Evolutionary conservation across 2,329 filamentous ascomycete species (phyloP).

Genomic region (Venturia pyrina): DNA sequence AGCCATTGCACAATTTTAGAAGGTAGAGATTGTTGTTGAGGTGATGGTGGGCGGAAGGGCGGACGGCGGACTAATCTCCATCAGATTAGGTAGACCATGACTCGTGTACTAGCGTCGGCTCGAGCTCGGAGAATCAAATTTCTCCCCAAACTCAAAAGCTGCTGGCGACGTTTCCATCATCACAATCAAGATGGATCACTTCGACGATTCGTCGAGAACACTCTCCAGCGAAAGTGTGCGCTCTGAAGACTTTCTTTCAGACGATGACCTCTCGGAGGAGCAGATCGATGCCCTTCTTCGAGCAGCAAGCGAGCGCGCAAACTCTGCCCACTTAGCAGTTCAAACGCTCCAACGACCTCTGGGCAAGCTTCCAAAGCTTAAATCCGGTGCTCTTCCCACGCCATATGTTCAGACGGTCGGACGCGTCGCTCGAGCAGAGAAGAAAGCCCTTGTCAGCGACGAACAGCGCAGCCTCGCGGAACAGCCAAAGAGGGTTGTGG

Average conservation of each 20-base stretch:
- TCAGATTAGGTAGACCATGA: not conserved
- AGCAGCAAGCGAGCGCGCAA: conserved; percentile 6
- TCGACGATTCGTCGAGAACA: conserved; percentile 9
- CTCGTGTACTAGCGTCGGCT: not conserved
- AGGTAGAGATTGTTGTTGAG: not conserved
- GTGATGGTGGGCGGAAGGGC: not conserved
- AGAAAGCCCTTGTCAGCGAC: conserved; percentile 3
- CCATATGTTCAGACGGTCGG: conserved; percentile 6
- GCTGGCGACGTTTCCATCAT: not conserved
- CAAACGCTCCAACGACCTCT: not conserved
- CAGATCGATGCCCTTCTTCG: conserved; percentile 11
- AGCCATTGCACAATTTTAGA: conserved; percentile 16
- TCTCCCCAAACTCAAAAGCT: not conserved
- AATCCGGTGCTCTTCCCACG: conserved; percentile 2
- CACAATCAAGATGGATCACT: conserved; percentile 3
- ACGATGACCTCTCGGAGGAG: conserved; percentile 9
- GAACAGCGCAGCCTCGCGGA: conserved; percentile 37
- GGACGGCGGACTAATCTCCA: not conserved
- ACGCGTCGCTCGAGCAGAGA: conserved; percentile 4
- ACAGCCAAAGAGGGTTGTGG: conserved; percentile 43
- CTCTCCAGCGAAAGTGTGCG: conserved; percentile 7
- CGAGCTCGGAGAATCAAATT: not conserved
- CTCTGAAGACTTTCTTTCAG: conserved; percentile 7
- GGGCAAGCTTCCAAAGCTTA: conserved; percentile 5
- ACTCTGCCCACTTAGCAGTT: not conserved